Conservation (phyloP, 208 protist genomes). For the Acanthamoeba sp. region DNA sequence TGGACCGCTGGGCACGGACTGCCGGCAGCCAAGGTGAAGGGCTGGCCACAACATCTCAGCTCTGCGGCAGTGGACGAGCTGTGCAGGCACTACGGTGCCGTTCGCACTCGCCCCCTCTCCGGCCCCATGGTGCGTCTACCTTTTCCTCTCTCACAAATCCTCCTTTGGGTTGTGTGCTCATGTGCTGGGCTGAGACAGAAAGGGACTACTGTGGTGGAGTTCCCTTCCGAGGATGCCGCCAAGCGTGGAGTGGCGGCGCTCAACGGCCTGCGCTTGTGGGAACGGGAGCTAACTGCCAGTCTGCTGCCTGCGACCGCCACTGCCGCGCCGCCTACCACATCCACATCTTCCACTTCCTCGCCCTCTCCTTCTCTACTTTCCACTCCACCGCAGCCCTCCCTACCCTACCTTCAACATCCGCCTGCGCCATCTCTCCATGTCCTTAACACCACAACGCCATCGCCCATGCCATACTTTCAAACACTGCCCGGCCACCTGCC, state of each 20-base stretch:
- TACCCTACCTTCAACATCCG: too few species aligned
- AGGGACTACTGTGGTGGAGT: slow-evolving; percentile 5
- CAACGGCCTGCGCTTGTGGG: not conserved
- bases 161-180: not conserved
- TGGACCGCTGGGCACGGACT: too few species aligned
- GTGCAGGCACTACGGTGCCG: not conserved
- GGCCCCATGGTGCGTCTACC: slow-evolving; percentile 17
- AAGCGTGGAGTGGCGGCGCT: not conserved
- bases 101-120: not conserved
- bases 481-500: too few species aligned
- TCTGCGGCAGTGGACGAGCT: not conserved
- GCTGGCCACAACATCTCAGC: not conserved
- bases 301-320: not conserved
- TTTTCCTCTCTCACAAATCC: not conserved
- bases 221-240: slow-evolving; percentile 14
- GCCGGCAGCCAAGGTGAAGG: not conserved
- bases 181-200: not conserved
- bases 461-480: too few species aligned
- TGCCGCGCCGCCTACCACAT: not conserved
- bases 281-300: not conserved
- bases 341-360: not conserved
- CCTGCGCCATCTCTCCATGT: too few species aligned
- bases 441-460: too few species aligned
- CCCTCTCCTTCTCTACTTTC: not conserved
- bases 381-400: not conserved